Evolutionary conservation across 768 basidiomycete species (phyloP).

Genomic region (Mycena metata): DNA sequence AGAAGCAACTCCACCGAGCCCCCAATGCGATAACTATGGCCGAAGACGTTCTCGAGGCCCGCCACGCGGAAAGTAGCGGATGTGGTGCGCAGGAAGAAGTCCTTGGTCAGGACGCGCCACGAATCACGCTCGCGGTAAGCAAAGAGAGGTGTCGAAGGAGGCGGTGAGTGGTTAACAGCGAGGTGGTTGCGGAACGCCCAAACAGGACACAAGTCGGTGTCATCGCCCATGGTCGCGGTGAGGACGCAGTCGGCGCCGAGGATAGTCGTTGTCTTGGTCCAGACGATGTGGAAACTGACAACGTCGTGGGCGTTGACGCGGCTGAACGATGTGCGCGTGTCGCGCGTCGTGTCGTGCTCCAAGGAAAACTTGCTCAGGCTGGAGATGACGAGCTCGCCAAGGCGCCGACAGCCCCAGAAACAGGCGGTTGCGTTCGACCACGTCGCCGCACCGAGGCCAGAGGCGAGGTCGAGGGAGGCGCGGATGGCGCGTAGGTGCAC

Average conservation of each 20-base stretch:
- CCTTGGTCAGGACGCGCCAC: slow-evolving; percentile 1
- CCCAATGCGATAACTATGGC: slow-evolving; percentile 27
- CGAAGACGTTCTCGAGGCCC: neutral
- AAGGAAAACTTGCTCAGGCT: neutral
- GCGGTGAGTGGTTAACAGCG: neutral
- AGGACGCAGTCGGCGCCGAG: neutral
- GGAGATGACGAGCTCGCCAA: slow-evolving; percentile 16
- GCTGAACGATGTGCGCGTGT: neutral
- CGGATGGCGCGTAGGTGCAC: slow-evolving; percentile 4
- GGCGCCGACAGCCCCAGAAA: slow-evolving; percentile 25
- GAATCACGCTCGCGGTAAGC: neutral
- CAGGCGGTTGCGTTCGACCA: slow-evolving; percentile 7
- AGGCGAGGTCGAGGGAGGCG: slow-evolving; percentile 4
- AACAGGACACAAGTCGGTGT: slow-evolving; percentile 2
- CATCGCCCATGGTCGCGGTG: neutral
- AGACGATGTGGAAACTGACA: neutral
- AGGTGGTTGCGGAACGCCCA: slow-evolving; percentile 3
- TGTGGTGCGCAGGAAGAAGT: slow-evolving; percentile 4
- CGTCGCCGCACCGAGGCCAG: neutral
- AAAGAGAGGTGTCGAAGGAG: neutral
- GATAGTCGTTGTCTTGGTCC: slow-evolving; percentile 8
- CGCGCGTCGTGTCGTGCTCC: neutral
- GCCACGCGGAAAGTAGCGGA: neutral
- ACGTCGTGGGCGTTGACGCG: neutral
- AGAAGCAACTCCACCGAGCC: slow-evolving; percentile 9